phyloP scores from a whole-genome alignment of 495 filamentous ascomycete species.

The Rhypophila decipiens region DNA sequence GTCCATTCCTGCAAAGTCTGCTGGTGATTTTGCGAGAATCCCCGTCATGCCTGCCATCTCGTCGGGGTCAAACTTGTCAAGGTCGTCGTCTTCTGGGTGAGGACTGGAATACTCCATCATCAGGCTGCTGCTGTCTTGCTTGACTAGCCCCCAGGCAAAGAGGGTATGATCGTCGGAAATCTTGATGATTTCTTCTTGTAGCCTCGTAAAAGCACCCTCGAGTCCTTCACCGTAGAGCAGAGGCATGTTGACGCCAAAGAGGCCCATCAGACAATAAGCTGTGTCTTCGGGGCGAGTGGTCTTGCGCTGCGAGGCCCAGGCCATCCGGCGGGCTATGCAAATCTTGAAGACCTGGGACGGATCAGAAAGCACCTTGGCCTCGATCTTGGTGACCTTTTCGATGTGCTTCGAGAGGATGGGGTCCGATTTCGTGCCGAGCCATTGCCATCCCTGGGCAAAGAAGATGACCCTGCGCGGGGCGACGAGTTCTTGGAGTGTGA shows the following conservation, averaged over 20 bases:
- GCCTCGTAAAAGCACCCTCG: conserved; percentile 24
- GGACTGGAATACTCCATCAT: neutral
- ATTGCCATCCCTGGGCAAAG: conserved; percentile 14
- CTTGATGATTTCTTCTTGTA: conserved; percentile 28
- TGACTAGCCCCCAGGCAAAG: conserved; percentile 20
- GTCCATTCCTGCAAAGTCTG: conserved; percentile 13
- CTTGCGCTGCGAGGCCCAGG: conserved; percentile 25
- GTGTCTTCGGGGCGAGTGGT: conserved; percentile 29
- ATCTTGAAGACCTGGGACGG: conserved; percentile 10
- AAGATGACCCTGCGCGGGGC: conserved; percentile 17
- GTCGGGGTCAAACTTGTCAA: conserved; percentile 10
- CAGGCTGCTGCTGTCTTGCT: neutral
- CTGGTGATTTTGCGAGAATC: conserved; percentile 11
- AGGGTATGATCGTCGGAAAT: conserved; percentile 21
- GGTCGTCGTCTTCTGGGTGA: no score
- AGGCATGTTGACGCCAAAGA: conserved; percentile 28
- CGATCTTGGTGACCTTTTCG: conserved; percentile 14
- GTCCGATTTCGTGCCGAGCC: conserved; percentile 14
- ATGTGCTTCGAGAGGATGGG: conserved; percentile 13
- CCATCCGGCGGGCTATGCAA: conserved; percentile 22
- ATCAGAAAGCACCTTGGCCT: conserved; percentile 12
- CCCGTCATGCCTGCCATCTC: conserved; percentile 6
- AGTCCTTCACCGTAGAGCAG: conserved; percentile 33
- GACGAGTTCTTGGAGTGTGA: conserved; percentile 22
- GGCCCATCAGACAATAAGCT: conserved; percentile 32